Evolutionary conservation across 805 yeast genomes (phyloP), one percentile per base, ranked within the genome.

Genomic region (Ogataea chonburiensis): DNA sequence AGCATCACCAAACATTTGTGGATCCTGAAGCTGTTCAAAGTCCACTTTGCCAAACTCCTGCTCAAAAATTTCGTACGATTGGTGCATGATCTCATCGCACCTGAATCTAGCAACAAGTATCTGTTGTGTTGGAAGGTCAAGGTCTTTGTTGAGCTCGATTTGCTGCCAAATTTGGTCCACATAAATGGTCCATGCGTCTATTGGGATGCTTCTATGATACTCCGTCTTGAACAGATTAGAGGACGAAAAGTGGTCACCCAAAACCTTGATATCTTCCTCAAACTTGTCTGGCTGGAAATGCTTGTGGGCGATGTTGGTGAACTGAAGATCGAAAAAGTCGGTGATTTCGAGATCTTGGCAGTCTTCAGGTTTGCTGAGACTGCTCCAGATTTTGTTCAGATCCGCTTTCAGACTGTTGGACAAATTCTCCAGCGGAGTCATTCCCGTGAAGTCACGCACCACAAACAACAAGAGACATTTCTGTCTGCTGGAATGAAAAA

Each of bases 61-160:
- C 20, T 63, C 64, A 49, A 76, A 76, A 12, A 61, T 60, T 12
- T 66, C 63, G 52, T 70, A 74, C 3, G 79, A 70, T 31, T 68
- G 70, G 27, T 68, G 63, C 15, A 82, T 72, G 31, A 93, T 85
- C 60, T 93, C 98, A 54, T 88, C 95, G 59, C 98, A 91, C 54
- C 95, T 79, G 64, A 87, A 91, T 51, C 93, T 77, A 6, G 98
- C 95, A 16, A 93, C 98, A 42, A 93, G 68, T 20, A 86, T 85
- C 60, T 93, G 98, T 56, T 93, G 98, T 2, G 98, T 89, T 17
- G 98, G 98, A 47, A 93, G 70, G 63, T 93, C 98, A 45, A 93
- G 73, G 58, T 93, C 98, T 61, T 87, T 89, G 64, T 93, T 93
- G 43, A 73, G 71, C 58, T 87, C 95, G 52, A 93, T 93, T 61